Percentiles rank a stretch among this genome's conserved stretches.
phyloP scores from a whole-genome alignment of 2,329 filamentous ascomycete genomes.

The Alternaria gaisen region DNA sequence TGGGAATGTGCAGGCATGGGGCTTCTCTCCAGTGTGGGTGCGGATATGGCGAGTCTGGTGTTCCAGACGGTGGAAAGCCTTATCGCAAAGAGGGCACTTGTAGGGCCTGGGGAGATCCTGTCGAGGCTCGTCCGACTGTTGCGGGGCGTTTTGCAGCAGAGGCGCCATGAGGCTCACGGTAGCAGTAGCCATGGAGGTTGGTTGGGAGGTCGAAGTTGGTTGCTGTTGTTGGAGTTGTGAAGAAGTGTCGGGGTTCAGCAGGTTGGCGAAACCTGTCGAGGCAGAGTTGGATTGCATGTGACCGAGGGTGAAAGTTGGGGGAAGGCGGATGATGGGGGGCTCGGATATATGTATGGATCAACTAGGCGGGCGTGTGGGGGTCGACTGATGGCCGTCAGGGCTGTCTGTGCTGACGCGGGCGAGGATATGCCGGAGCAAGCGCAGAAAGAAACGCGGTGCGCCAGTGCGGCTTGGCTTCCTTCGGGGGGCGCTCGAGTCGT shows the following conservation, averaged over 20 bases:
- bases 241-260: conserved; percentile 49
- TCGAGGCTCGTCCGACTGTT: conserved; percentile 63
- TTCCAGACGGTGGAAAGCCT: conserved; percentile 97
- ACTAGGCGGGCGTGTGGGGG: conserved; percentile 42
- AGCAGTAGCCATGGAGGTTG: conserved; percentile 53
- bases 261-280: conserved; percentile 49
- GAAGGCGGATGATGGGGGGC: conserved; percentile 48
- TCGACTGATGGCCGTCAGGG: conserved; percentile 36
- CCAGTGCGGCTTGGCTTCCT: conserved; percentile 28
- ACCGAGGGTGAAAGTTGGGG: conserved; percentile 50
- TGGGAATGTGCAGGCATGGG: conserved; percentile 92
- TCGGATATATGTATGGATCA: conserved; percentile 48
- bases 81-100: conserved; percentile 98
- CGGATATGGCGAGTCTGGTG: conserved; percentile 93
- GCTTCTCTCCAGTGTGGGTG: conserved; percentile 98
- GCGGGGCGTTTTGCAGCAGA: conserved; percentile 67
- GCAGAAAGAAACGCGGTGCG: conserved; percentile 35
- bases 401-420: conserved; percentile 42
- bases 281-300: conserved; percentile 52
- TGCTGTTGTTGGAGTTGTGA: conserved; percentile 23
- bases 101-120: conserved; percentile 94
- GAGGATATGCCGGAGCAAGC: conserved; percentile 35
- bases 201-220: conserved; percentile 14
- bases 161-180: conserved; percentile 60
- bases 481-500: conserved; percentile 24